Conservation (phyloP, 148 eudicot genomes). For the Fagopyrum tataricum region DNA sequence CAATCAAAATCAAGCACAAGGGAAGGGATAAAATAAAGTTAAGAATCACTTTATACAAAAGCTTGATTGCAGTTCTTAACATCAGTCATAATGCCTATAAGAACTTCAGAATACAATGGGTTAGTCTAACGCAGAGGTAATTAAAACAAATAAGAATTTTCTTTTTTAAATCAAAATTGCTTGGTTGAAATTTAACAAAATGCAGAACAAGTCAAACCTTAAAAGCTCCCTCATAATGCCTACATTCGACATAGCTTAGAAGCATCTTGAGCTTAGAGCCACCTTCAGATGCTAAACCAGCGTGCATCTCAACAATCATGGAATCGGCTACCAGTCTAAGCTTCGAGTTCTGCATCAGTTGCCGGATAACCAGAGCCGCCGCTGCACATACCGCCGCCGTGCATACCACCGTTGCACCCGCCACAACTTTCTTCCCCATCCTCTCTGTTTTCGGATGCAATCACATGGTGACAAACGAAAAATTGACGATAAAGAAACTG, state of each 20-base stretch:
- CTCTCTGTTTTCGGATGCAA: not conserved
- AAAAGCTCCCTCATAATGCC: no score
- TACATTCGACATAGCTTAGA: constrained; percentile 62
- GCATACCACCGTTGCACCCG: constrained; percentile 46
- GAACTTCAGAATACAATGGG: not conserved
- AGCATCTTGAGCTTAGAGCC: constrained; percentile 89
- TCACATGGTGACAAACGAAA: not conserved
- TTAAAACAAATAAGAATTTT: not conserved
- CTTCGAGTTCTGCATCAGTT: constrained; percentile 39
- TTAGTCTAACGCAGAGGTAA: not conserved
- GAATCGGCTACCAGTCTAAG: constrained; percentile 73
- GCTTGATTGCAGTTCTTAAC: not conserved
- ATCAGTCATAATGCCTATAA: not conserved
- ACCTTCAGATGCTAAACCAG: constrained; percentile 81
- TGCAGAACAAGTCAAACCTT: not conserved
- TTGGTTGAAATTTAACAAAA: not conserved
- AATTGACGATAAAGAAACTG: not conserved
- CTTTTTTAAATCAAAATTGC: not conserved
- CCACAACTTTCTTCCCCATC: constrained; percentile 67
- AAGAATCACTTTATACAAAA: not conserved
- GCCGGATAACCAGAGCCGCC: constrained; percentile 49
- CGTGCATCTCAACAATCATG: constrained; percentile 90
- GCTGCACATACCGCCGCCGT: constrained; percentile 51
- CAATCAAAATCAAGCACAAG: not conserved
- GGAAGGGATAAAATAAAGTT: not conserved